Conservation (phyloP, 140 eudicot species). For the Flaveria floridana region DNA sequence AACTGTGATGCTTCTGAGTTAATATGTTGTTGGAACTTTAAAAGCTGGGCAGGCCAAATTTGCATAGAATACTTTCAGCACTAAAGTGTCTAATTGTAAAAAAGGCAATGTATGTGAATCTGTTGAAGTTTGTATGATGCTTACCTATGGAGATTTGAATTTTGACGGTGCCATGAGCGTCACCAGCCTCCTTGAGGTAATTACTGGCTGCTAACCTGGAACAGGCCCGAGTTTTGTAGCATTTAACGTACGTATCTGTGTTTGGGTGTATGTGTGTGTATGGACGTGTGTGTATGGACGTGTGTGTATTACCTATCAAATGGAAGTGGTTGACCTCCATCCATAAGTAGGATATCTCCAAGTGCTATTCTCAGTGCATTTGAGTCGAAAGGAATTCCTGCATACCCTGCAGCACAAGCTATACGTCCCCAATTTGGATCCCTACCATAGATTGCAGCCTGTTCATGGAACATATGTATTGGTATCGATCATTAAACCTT, state of each 20-base stretch:
- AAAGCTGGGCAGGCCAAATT: background rate
- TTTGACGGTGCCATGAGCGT: constrained; percentile 83
- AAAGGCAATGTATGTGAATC: background rate
- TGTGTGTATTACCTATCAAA: constrained; percentile 59
- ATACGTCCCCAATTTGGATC: constrained; percentile 99
- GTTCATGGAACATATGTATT: constrained; percentile 14
- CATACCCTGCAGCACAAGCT: constrained; percentile 99
- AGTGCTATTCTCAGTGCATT: constrained; percentile 76
- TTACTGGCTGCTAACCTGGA: constrained; percentile 81
- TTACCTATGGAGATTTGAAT: constrained; percentile 77
- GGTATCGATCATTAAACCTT: constrained; percentile 19
- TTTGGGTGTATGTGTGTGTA: background rate
- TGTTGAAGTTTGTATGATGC: constrained; percentile 4
- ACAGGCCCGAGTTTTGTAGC: background rate
- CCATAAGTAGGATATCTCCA: constrained; percentile 83
- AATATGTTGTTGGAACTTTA: background rate
- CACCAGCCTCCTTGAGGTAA: constrained; percentile 76
- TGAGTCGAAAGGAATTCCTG: constrained; percentile 68
- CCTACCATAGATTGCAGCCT: constrained; percentile 97
- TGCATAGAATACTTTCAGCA: background rate
- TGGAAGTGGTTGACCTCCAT: constrained; percentile 86
- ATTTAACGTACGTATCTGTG: background rate
- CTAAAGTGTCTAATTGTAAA: background rate
- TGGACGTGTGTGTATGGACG: background rate
- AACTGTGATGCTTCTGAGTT: background rate